Conservation (phyloP, 2,329 filamentous ascomycete genomes). For the Fusarium tanahbumbuense region DNA sequence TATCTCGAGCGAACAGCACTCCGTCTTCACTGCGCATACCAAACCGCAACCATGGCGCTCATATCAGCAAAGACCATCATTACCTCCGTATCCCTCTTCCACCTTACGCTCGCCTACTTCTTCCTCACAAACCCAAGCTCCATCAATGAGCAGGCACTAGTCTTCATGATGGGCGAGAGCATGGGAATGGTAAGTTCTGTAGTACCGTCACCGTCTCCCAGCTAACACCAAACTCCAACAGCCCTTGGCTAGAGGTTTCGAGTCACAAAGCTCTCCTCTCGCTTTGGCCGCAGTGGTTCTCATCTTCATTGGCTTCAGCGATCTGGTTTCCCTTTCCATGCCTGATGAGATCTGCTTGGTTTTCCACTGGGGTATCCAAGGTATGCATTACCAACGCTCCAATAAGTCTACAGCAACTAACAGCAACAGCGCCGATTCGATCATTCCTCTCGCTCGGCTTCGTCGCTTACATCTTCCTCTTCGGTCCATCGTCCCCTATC, state of each 20-base stretch:
- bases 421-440: slow-evolving; percentile 69
- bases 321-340: slow-evolving; percentile 74
- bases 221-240: slow-evolving; percentile 14
- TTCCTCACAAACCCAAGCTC: slow-evolving; percentile 79
- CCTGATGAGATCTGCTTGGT: slow-evolving; percentile 73
- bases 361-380: slow-evolving; percentile 75
- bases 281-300: slow-evolving; percentile 79
- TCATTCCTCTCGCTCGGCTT: slow-evolving; percentile 71
- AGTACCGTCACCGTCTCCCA: neutral
- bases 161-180: slow-evolving; percentile 84
- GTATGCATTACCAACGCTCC: slow-evolving; percentile 57
- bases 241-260: slow-evolving; percentile 71
- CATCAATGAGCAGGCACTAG: slow-evolving; percentile 82
- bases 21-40: neutral
- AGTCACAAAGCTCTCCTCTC: slow-evolving; percentile 74
- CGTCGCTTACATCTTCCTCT: slow-evolving; percentile 73
- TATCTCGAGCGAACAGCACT: neutral
- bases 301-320: slow-evolving; percentile 68
- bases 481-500: slow-evolving; percentile 63
- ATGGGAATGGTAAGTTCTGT: slow-evolving; percentile 76
- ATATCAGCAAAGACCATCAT: slow-evolving; percentile 85
- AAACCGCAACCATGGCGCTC: slow-evolving; percentile 73
- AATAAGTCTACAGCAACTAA: slow-evolving; percentile 35
- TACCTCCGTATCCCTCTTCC: slow-evolving; percentile 83
- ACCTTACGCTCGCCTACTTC: slow-evolving; percentile 85